These are phyloP conservation scores for Termitomyces eurrhizus DNA, from an alignment of 768 basidiomycete species.

Conservation along the genomic window DNA sequence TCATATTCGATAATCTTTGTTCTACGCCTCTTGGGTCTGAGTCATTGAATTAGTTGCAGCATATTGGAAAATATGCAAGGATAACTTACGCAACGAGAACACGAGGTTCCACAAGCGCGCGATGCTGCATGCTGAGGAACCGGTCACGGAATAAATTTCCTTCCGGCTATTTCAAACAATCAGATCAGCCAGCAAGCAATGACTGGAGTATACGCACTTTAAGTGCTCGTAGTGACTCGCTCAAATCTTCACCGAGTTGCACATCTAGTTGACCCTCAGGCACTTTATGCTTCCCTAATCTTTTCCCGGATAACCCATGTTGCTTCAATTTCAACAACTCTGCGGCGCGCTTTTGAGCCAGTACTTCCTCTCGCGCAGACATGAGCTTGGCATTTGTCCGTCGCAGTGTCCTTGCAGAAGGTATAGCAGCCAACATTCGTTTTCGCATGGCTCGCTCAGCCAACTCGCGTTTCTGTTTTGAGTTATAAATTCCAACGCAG, in stretches of 20 bases:
- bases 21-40: constrained; percentile 50
- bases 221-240: constrained; percentile 75
- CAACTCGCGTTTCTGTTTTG: constrained; percentile 55
- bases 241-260: constrained; percentile 87
- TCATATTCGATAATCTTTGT: constrained; percentile 62
- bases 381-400: constrained; percentile 31
- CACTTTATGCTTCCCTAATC: constrained; percentile 77
- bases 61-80: neutral
- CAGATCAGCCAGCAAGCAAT: neutral
- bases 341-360: constrained; percentile 37
- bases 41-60: neutral
- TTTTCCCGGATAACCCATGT: constrained; percentile 66
- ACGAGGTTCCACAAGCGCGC: constrained; percentile 84
- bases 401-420: constrained; percentile 51
- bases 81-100: constrained; percentile 65
- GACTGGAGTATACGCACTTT: constrained; percentile 53
- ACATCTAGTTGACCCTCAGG: constrained; percentile 70
- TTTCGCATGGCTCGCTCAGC: constrained; percentile 58
- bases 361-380: constrained; percentile 38
- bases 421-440: constrained; percentile 56
- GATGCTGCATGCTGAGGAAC: constrained; percentile 82
- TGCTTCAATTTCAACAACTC: constrained; percentile 47
- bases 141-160: constrained; percentile 91
- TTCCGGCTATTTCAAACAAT: constrained; percentile 59
- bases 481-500: neutral